Base-by-base conservation (phyloP, 2,329 filamentous ascomycete genomes). In the Cytospora paraplurivora region DNA sequence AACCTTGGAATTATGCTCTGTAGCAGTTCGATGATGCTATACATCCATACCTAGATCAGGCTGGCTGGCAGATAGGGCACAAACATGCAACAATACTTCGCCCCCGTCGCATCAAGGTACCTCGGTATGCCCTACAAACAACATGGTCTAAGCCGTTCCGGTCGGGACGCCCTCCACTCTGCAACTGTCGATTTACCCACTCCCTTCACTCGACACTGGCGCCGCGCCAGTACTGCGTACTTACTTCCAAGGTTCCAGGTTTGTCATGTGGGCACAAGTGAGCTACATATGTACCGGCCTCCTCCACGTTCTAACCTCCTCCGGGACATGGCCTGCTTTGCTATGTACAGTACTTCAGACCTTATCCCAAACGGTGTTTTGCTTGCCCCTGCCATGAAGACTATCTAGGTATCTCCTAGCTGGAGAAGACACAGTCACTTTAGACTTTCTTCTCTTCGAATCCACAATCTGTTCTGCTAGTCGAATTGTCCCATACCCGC, bases 361-460 rank as follows among this genome's bases (percentile, higher is more conserved):
- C 13, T 34, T 57, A 35, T n/a, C 44, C 50, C 58, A 47, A 56
- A 32, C 54, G 49, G 38, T 51, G 35, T 56, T 56, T 63, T 56
- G 63, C 55, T n/a, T 65, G 56, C 41, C 38, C 55, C 55, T 65
- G 51, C 60, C 63, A 4, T 65, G 52, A 59, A 52, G 13, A 35
- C 52, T 38, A 49, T 59, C 41, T 59, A 56, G 44, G 52, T 38
- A 49, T 63, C 41, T 59, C 60, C 63, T 59, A 49, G 56, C 21
- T 35, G 60, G 60, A 44, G 56, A 63, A 63, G 63, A 63, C 60
- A 63, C 63, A 65, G 55, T 58, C 59, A 53, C 33, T 50, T 55
- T 63, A 32, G 44, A 53, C 49, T 37, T 41, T 59, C 35, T 49
- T 51, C 41, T 34, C 27, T 27, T 2, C 27, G 27, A 27, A 65